Evolutionary conservation across 2,329 filamentous ascomycete genomes (phyloP).

Genomic region (Sclerotinia glacialis): DNA sequence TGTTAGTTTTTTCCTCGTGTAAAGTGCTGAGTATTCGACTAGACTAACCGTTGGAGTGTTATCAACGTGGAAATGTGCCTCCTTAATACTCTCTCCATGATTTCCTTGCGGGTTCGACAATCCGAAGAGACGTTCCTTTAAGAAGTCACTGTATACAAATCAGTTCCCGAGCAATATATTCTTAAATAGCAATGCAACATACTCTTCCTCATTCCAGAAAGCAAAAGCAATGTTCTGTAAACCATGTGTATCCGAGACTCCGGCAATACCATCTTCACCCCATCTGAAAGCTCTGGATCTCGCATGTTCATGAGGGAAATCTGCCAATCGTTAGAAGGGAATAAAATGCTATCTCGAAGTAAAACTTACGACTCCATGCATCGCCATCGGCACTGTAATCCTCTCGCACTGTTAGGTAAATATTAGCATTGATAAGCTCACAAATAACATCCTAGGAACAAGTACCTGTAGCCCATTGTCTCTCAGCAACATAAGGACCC

Average conservation of each 20-base stretch:
- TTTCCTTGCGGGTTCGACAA: slow-evolving; percentile 96
- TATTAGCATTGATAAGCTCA: slow-evolving; percentile 22
- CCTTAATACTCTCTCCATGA: slow-evolving; percentile 95
- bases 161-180: slow-evolving; percentile 38
- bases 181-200: slow-evolving; percentile 37
- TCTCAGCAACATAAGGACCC: slow-evolving; percentile 89
- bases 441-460: background rate
- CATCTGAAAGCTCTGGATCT: slow-evolving; percentile 86
- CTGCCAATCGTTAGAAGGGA: slow-evolving; percentile 47
- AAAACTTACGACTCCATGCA: slow-evolving; percentile 84
- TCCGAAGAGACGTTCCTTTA: slow-evolving; percentile 94
- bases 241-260: slow-evolving; percentile 89
- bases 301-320: slow-evolving; percentile 92
- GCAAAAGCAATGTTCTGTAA: slow-evolving; percentile 90
- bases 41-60: slow-evolving; percentile 65
- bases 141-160: slow-evolving; percentile 65
- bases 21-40: slow-evolving; percentile 15
- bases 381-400: slow-evolving; percentile 89
- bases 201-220: slow-evolving; percentile 99
- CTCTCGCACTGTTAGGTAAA: slow-evolving; percentile 66
- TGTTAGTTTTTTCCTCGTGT: slow-evolving; percentile 20
- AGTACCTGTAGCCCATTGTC: slow-evolving; percentile 90
- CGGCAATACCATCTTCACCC: slow-evolving; percentile 96
- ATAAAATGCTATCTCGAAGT: background rate
- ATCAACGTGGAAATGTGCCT: slow-evolving; percentile 93